Evolutionary conservation across 2,329 filamentous ascomycete genomes (phyloP).

Genomic region (Geoglossum cookeanum): DNA sequence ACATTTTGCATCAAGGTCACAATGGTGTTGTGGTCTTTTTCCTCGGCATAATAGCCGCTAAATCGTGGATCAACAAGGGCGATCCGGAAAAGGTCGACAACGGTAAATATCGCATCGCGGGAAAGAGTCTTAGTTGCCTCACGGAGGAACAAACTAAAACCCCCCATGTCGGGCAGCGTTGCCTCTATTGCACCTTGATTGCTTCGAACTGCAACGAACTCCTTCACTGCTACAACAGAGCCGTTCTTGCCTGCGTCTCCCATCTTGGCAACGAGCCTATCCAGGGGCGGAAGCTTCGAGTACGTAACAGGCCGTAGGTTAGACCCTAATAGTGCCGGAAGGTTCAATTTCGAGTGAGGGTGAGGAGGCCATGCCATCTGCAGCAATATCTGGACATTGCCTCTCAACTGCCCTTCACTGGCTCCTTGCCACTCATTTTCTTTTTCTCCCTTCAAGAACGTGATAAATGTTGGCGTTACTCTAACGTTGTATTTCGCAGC

Average conservation of each 20-base stretch:
- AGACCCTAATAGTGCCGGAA: slow-evolving; percentile 49
- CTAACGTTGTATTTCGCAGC: slow-evolving; percentile 46
- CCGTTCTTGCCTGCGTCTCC: slow-evolving; percentile 39
- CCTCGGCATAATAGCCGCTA: slow-evolving; percentile 67
- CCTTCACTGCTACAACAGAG: slow-evolving; percentile 42
- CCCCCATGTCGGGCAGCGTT: slow-evolving; percentile 48
- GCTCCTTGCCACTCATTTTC: slow-evolving; percentile 68
- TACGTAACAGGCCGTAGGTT: slow-evolving; percentile 54
- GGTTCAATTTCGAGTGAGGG: slow-evolving; percentile 48
- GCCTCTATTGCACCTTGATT: slow-evolving; percentile 42
- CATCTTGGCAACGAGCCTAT: slow-evolving; percentile 66
- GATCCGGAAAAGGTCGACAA: slow-evolving; percentile 70
- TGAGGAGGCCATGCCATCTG: slow-evolving; percentile 60
- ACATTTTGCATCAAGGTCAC: slow-evolving; percentile 38
- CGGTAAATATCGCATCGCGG: slow-evolving; percentile 49
- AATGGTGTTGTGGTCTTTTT: slow-evolving; percentile 45
- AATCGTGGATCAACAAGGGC: slow-evolving; percentile 60
- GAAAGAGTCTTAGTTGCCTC: slow-evolving; percentile 34
- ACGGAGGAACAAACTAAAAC: slow-evolving; percentile 43
- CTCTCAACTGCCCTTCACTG: slow-evolving; percentile 44
- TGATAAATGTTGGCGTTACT: slow-evolving; percentile 77
- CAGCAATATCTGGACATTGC: slow-evolving; percentile 54
- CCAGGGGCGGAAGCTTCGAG: slow-evolving; percentile 59
- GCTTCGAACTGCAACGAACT: slow-evolving; percentile 49
- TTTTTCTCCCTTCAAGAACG: slow-evolving; percentile 57